Base-by-base conservation (phyloP, 345 rosid species). In the Eucalyptus regnans region DNA sequence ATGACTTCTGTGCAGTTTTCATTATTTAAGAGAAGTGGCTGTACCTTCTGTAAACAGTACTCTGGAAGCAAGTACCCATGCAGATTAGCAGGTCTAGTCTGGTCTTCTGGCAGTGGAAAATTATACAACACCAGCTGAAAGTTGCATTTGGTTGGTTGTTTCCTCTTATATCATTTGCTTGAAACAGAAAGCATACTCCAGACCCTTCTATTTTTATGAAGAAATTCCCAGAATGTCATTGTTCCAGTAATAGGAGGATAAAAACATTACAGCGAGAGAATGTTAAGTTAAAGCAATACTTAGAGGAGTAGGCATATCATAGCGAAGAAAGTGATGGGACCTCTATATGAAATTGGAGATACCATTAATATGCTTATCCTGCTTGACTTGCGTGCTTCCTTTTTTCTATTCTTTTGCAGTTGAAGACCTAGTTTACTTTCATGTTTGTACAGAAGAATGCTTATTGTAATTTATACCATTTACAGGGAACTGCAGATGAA, bases 401-500 rank as follows among this genome's bases (percentile, higher is more conserved):
- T 71, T 71, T 71, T 71, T 37, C 83, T 37, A 46, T 37, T 71
- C 46, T 37, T 71, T 71, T 71, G 83, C 22, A 71, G 83, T 71
- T 71, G 83, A 71, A 37, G 52, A 85, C 87, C 25, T 49, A 54
- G 33, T 31, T 85, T 85, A n/a, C 20, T 51, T 15, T 49, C 51
- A 85, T 46, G 51, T 85, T 49, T 49, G 37, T 85, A 31, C 51
- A 29, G 58, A 46, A 20, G 87, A 49, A 85, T 85, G 51, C 51
- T 33, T 58, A 48, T 31, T 68, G 41, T 41, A n/a, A 86, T 86
- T 14, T 50, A 51, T 50, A 86, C 58, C 58, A 50, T 33, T 37
- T 88, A 49, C 89, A 97, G 99, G 99, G 99, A 93, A 98, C 99
- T 89, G 92, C 96, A 56, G 99, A 98, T 93, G 99, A 97, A 91